phyloP scores from a whole-genome alignment of 2,329 filamentous ascomycete species.

The Mycosphaerella sp. region DNA sequence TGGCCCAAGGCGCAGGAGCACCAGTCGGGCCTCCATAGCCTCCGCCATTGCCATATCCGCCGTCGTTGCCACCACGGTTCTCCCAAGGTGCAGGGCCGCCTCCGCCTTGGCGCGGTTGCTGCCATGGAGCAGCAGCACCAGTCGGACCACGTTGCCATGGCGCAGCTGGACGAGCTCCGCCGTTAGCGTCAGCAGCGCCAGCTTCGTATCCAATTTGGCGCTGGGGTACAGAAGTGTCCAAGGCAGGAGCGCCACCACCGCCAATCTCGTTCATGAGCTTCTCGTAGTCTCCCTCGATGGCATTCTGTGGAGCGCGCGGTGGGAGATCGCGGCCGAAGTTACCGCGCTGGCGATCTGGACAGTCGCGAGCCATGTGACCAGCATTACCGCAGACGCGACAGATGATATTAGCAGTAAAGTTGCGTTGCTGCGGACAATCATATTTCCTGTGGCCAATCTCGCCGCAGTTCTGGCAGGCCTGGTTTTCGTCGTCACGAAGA shows the following conservation, averaged over 20 bases:
- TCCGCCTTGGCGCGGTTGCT: slow-evolving; percentile 18
- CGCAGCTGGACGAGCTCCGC: slow-evolving; percentile 48
- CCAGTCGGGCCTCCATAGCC: slow-evolving; percentile 20
- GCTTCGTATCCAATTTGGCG: slow-evolving; percentile 84
- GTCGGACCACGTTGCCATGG: slow-evolving; percentile 29
- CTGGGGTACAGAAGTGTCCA: slow-evolving; percentile 52
- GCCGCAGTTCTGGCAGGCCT: slow-evolving; percentile 97
- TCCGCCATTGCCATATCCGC: slow-evolving; percentile 22
- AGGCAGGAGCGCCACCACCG: slow-evolving; percentile 40
- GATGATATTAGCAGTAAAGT: slow-evolving; percentile 99
- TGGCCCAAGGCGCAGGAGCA: slow-evolving; percentile 20
- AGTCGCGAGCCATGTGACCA: slow-evolving; percentile 96
- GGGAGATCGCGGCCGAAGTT: slow-evolving; percentile 79
- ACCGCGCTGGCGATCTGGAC: slow-evolving; percentile 87
- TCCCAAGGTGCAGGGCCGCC: slow-evolving; percentile 36
- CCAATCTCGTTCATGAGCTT: slow-evolving; percentile 98
- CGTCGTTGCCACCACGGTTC: slow-evolving; percentile 22
- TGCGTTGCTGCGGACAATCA: slow-evolving; percentile 94
- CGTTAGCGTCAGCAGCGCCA: slow-evolving; percentile 52
- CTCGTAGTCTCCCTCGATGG: slow-evolving; percentile 88
- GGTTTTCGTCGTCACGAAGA: slow-evolving; percentile 96
- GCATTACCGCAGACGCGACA: slow-evolving; percentile 97
- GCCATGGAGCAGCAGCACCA: slow-evolving; percentile 36
- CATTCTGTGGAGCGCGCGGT: slow-evolving; percentile 53
- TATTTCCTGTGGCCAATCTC: slow-evolving; percentile 99